These are phyloP conservation scores for Taphrina communis DNA, from an alignment of 1,139 yeast species.

Conservation along the genomic window DNA sequence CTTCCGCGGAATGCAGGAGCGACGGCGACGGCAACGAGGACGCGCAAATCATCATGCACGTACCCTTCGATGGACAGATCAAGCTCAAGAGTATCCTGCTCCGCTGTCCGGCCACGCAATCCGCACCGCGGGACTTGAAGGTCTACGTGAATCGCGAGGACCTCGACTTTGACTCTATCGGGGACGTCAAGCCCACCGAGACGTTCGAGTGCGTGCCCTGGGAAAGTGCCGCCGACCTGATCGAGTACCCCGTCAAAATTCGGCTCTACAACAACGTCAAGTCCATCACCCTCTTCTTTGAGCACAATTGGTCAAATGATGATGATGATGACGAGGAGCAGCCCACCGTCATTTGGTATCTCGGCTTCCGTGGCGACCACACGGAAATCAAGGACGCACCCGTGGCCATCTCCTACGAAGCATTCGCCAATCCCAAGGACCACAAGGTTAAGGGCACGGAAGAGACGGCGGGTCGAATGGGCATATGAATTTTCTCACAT, in stretches of 20 bases:
- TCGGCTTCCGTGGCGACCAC: conserved; percentile 84
- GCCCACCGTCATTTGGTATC: conserved; percentile 64
- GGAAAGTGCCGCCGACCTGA: conserved; percentile 55
- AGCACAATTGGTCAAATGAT: conserved; percentile 62
- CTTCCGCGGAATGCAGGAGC: conserved; percentile 59
- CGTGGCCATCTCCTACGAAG: conserved; percentile 76
- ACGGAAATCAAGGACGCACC: conserved; percentile 65
- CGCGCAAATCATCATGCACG: conserved; percentile 64
- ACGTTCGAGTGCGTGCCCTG: conserved; percentile 67
- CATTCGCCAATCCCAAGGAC: conserved; percentile 91
- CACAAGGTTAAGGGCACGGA: conserved; percentile 57
- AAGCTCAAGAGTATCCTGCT: conserved; percentile 75
- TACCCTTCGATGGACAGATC: conserved; percentile 76
- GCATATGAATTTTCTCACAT: not conserved
- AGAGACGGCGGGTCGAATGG: conserved; percentile 21
- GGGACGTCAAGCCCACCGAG: conserved; percentile 60
- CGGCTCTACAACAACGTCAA: conserved; percentile 74
- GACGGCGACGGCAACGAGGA: conserved; percentile 63
- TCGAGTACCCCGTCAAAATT: conserved; percentile 82
- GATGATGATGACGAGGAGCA: conserved; percentile 53
- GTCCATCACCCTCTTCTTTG: conserved; percentile 69
- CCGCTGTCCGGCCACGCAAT: conserved; percentile 65
- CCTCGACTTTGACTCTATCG: conserved; percentile 73
- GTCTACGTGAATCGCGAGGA: conserved; percentile 72
- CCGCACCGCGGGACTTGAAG: conserved; percentile 72